Percentiles rank a stretch among this genome's conserved stretches.
phyloP scores from a whole-genome alignment of 352 stramenopile species.

The Pythium rishiriense region DNA sequence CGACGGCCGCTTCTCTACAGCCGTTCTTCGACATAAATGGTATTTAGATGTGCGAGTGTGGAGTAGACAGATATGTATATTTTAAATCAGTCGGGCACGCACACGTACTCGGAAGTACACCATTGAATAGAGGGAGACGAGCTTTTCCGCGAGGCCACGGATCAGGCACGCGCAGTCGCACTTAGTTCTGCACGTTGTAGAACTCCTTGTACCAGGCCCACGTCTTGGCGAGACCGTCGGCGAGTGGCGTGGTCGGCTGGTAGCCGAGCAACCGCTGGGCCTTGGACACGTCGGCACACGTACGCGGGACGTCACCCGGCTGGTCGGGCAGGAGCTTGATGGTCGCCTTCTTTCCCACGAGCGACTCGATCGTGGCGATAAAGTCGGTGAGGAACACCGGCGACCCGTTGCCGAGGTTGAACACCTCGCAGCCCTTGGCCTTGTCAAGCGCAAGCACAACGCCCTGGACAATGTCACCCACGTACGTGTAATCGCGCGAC shows the following conservation, averaged over 20 bases:
- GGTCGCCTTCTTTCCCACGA: conserved; percentile 92
- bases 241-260: conserved; percentile 90
- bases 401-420: conserved; percentile 96
- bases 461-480: conserved; percentile 97
- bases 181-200: conserved; percentile 33
- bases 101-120: background rate
- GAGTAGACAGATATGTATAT: background rate
- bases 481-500: conserved; percentile 98
- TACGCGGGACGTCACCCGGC: conserved; percentile 95
- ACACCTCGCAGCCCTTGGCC: conserved; percentile 90
- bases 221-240: conserved; percentile 92
- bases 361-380: conserved; percentile 93
- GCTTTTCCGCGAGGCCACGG: background rate
- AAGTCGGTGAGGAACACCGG: conserved; percentile 94
- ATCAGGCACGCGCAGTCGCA: too few relatives aligned
- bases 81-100: conserved; percentile 20
- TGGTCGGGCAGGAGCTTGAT: conserved; percentile 95
- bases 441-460: conserved; percentile 81
- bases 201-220: conserved; percentile 92
- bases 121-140: background rate
- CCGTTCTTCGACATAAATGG: too few relatives aligned
- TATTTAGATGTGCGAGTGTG: background rate
- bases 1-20: too few relatives aligned
- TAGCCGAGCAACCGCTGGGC: conserved; percentile 95
- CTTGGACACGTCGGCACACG: conserved; percentile 96